Evolutionary conservation across 2,329 filamentous ascomycete genomes (phyloP).

Genomic region (Boeremia exigua): DNA sequence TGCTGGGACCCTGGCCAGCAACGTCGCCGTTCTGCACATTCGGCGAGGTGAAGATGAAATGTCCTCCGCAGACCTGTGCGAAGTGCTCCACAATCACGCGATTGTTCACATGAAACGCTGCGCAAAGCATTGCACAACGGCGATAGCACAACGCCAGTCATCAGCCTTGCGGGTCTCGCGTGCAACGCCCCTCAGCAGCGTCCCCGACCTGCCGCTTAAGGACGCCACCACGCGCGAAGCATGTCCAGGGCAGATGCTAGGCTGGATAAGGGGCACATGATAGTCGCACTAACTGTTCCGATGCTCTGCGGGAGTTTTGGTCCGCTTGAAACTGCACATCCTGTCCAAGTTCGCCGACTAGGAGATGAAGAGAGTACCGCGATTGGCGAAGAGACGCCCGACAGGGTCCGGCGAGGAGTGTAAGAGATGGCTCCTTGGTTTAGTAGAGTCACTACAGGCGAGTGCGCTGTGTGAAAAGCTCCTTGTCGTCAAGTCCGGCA

Average conservation of each 20-base stretch:
- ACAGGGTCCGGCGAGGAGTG: slow-evolving; percentile 8
- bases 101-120: neutral
- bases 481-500: neutral
- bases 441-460: neutral
- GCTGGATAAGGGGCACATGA: slow-evolving; percentile 9
- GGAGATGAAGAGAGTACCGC: slow-evolving; percentile 2
- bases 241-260: slow-evolving; percentile 24
- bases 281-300: slow-evolving; percentile 17
- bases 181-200: neutral
- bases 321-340: slow-evolving; percentile 21
- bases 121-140: slow-evolving; percentile 1
- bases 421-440: slow-evolving; percentile 1
- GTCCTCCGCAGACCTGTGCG: neutral
- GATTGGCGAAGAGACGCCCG: slow-evolving; percentile 16
- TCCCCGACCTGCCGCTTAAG: slow-evolving; percentile 12
- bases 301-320: neutral
- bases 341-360: slow-evolving; percentile 28
- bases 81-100: neutral
- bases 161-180: slow-evolving; percentile 8
- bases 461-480: neutral
- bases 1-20: neutral
- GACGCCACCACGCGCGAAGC: slow-evolving; percentile 22
- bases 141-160: slow-evolving; percentile 7
- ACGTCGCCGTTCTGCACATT: slow-evolving; percentile 4
- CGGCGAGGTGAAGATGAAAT: slow-evolving; percentile 4